Percentiles rank a stretch among this genome's conserved stretches.
Evolutionary conservation across 176 grass and related monocot genomes (phyloP).

Genomic region (Cenchrus americanus): DNA sequence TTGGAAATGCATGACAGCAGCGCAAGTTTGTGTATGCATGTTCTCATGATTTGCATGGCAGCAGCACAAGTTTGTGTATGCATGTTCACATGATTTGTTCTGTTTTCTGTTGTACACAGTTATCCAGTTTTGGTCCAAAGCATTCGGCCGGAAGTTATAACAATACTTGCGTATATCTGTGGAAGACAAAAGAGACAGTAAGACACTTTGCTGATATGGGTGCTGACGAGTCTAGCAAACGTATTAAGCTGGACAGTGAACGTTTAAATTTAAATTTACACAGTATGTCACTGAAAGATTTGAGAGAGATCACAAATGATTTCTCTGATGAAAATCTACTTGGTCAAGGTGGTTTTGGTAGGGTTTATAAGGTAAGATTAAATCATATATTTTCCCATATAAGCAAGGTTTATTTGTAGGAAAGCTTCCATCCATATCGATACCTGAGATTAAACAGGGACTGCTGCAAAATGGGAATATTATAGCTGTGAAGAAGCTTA

Average conservation of each 20-base stretch:
- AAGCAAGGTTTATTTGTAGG: too few relatives aligned
- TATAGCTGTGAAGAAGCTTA: background rate
- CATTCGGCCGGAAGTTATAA: background rate
- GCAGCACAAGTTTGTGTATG: too few relatives aligned
- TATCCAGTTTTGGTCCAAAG: too few relatives aligned
- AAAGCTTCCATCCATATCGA: background rate
- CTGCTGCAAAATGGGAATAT: background rate
- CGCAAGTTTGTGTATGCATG: too few relatives aligned
- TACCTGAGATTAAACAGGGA: background rate
- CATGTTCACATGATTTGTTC: too few relatives aligned
- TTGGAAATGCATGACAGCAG: too few relatives aligned
- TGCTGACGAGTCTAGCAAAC: background rate
- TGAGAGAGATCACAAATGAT: background rate
- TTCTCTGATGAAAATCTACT: background rate
- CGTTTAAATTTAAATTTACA: background rate
- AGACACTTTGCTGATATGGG: background rate
- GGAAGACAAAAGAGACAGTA: too few relatives aligned
- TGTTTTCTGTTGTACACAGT: too few relatives aligned
- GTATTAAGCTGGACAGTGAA: background rate
- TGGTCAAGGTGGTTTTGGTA: background rate
- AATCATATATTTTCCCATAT: background rate
- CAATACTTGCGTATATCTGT: background rate
- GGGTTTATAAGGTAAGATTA: background rate
- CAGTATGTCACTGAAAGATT: background rate
- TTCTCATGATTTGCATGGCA: too few relatives aligned